phyloP scores from a whole-genome alignment of 192 early-diverging fungal species.

The Coemansia sp. region DNA sequence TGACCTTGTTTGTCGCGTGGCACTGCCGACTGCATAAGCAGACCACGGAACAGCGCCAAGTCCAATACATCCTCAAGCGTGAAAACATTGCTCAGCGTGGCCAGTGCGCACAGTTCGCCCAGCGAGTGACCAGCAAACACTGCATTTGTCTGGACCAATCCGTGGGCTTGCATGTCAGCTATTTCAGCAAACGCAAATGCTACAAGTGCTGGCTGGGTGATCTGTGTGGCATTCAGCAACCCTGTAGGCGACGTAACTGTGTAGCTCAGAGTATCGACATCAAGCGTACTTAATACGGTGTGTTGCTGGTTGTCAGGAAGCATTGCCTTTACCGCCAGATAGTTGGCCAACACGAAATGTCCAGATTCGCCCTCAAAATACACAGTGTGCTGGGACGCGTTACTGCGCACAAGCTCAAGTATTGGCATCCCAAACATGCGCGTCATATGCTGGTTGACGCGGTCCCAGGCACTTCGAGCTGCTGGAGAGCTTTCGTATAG shows the following conservation, averaged over 20 bases:
- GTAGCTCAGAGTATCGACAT: too few species aligned
- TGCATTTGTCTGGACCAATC: slow-evolving; percentile 72
- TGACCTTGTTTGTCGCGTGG: slow-evolving; percentile 71
- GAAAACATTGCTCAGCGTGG: slow-evolving; percentile 75
- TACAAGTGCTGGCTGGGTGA: slow-evolving; percentile 80
- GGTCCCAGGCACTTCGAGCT: slow-evolving; percentile 85
- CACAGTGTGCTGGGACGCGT: too few species aligned
- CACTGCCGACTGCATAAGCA: slow-evolving; percentile 95
- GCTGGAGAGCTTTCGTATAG: slow-evolving; percentile 77
- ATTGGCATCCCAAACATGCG: slow-evolving; percentile 58
- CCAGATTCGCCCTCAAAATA: slow-evolving; percentile 43
- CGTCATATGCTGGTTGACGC: slow-evolving; percentile 80
- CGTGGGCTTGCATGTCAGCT: slow-evolving; percentile 83
- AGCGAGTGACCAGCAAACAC: slow-evolving; percentile 94
- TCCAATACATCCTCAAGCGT: slow-evolving; percentile 79
- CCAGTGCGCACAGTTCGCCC: slow-evolving; percentile 83
- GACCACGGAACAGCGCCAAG: slow-evolving; percentile 90
- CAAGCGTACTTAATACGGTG: too few species aligned
- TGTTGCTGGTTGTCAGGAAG: too few species aligned
- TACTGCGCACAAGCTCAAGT: too few species aligned
- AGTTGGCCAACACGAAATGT: slow-evolving; percentile 71
- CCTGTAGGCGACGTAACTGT: slow-evolving; percentile 52
- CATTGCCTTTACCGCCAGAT: slow-evolving; percentile 28
- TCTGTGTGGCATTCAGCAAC: slow-evolving; percentile 88
- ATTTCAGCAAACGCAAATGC: slow-evolving; percentile 86